Percentiles rank a stretch among this genome's conserved stretches.
phyloP scores from a whole-genome alignment of 2,329 filamentous ascomycete genomes.

The Curvularia eragrostidis region DNA sequence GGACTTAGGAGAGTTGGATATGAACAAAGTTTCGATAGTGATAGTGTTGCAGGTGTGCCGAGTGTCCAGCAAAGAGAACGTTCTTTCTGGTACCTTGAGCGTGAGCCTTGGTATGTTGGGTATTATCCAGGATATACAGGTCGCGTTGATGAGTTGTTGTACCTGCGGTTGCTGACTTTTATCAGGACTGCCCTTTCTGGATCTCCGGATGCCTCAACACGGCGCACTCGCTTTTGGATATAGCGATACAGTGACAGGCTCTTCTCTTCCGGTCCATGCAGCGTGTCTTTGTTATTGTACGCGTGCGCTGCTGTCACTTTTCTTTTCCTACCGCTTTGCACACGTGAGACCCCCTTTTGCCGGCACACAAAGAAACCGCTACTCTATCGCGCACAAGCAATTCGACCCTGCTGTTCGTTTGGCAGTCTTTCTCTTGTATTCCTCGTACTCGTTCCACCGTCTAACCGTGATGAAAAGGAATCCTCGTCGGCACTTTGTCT shows the following conservation, averaged over 20 bases:
- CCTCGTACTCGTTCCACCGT: neutral
- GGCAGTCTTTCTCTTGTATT: neutral
- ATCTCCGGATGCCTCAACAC: neutral
- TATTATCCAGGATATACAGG: neutral
- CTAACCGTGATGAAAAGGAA: too few species aligned
- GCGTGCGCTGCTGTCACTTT: neutral
- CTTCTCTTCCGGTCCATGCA: neutral
- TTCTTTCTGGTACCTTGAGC: neutral
- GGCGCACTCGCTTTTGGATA: neutral
- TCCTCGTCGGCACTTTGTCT: neutral
- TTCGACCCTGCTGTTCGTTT: neutral
- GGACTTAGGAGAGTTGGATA: neutral
- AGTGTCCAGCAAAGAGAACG: neutral
- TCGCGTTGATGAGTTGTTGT: neutral
- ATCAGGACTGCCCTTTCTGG: slow-evolving; percentile 5
- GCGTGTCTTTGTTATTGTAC: neutral
- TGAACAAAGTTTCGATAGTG: neutral
- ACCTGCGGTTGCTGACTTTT: neutral
- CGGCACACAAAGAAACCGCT: neutral
- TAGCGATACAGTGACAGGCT: neutral
- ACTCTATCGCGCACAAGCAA: neutral
- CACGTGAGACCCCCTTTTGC: neutral
- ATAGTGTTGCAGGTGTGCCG: neutral
- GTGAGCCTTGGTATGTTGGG: neutral
- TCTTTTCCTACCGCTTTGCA: neutral